A percentile compares a stretch with the other conserved stretches of the same genome.
These are phyloP conservation scores for Aspergillus fijiensis DNA, from an alignment of 2,329 filamentous ascomycete species.

Conservation along the genomic window DNA sequence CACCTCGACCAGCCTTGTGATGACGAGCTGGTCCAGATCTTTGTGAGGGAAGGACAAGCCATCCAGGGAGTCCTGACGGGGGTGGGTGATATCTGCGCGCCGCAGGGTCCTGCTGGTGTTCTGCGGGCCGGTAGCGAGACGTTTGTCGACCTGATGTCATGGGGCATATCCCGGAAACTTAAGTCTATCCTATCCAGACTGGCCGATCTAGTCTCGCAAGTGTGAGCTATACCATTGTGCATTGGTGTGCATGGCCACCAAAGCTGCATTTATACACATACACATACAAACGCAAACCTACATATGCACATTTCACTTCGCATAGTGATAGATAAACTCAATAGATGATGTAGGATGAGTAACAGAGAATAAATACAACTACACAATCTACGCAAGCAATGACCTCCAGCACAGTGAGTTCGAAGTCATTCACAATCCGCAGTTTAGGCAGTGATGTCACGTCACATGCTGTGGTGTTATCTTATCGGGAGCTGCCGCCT, in stretches of 20 bases:
- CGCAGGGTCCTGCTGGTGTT: slow-evolving; percentile 39
- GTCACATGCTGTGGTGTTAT: slow-evolving; percentile 25
- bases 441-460: slow-evolving; percentile 18
- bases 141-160: slow-evolving; percentile 34
- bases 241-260: too few relatives aligned
- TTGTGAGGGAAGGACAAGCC: slow-evolving; percentile 50
- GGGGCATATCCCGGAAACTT: slow-evolving; percentile 38
- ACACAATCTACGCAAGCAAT: too few relatives aligned
- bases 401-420: too few relatives aligned
- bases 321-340: too few relatives aligned
- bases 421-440: too few relatives aligned
- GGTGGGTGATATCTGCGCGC: slow-evolving; percentile 52
- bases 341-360: too few relatives aligned
- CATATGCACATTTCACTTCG: too few relatives aligned
- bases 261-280: neutral
- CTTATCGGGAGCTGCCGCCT: slow-evolving; percentile 31
- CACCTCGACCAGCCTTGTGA: slow-evolving; percentile 57
- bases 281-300: neutral
- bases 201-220: slow-evolving; percentile 24
- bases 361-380: too few relatives aligned
- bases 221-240: neutral
- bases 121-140: slow-evolving; percentile 42
- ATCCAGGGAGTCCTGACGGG: slow-evolving; percentile 55
- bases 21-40: slow-evolving; percentile 59
- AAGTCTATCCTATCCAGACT: slow-evolving; percentile 34